Evolutionary conservation across 345 rosid species (phyloP).

Genomic region (Eucalyptus tenuipes): DNA sequence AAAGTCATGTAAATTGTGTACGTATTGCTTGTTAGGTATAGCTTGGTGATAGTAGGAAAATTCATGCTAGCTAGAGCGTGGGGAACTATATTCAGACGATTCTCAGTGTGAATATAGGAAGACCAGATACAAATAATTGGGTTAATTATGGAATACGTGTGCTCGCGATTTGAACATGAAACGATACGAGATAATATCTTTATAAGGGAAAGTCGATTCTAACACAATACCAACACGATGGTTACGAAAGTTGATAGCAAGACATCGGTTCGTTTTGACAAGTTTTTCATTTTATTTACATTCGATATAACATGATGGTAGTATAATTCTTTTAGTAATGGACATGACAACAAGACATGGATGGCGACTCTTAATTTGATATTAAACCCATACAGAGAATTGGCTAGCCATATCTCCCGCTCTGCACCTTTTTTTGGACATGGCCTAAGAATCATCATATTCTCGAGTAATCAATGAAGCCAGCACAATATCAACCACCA

Average conservation of each 20-base stretch:
- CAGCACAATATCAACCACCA: neutral
- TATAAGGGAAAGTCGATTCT: neutral
- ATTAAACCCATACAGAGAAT: neutral
- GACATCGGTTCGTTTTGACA: neutral
- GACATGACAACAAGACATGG: neutral
- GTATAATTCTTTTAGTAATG: neutral
- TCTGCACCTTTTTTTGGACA: neutral
- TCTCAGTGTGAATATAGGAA: neutral
- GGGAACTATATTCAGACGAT: neutral
- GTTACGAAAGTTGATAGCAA: neutral
- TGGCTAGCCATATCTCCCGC: neutral
- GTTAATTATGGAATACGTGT: neutral
- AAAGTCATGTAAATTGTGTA: neutral
- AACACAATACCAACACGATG: neutral
- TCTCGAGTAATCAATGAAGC: neutral
- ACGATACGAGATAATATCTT: neutral
- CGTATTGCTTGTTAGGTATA: neutral
- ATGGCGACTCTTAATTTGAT: neutral
- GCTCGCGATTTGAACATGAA: neutral
- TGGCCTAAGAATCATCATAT: neutral
- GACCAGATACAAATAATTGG: neutral
- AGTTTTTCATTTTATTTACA: neutral
- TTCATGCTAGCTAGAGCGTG: neutral
- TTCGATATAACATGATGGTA: neutral
- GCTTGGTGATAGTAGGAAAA: neutral